These are phyloP conservation scores for Steccherinum ochraceum DNA, from an alignment of 768 basidiomycete genomes.

Conservation along the genomic window DNA sequence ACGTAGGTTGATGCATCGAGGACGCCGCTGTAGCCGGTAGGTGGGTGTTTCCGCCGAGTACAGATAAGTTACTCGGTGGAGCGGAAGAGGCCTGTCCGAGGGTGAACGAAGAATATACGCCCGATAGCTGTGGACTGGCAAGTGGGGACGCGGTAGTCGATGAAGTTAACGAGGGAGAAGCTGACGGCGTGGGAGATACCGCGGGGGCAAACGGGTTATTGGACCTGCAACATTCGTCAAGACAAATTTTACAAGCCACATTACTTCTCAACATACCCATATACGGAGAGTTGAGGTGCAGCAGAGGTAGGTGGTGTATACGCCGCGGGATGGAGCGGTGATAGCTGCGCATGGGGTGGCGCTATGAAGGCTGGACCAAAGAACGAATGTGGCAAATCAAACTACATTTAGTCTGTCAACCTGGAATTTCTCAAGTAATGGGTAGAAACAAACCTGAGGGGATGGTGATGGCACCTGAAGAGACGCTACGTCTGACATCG, in stretches of 20 bases:
- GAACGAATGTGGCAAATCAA: background rate
- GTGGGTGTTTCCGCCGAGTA: background rate
- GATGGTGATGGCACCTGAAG: background rate
- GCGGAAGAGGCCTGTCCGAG: too few relatives aligned
- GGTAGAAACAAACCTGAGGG: background rate
- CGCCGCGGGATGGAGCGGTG: background rate
- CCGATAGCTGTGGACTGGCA: too few relatives aligned
- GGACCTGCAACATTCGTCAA: background rate
- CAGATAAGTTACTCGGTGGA: too few relatives aligned
- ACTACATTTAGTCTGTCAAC: background rate
- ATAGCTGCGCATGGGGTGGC: background rate
- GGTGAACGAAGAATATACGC: too few relatives aligned
- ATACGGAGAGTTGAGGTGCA: background rate
- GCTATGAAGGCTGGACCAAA: background rate
- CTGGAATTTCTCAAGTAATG: background rate
- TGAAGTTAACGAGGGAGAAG: background rate
- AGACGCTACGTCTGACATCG: background rate
- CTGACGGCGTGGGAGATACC: background rate
- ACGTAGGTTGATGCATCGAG: background rate
- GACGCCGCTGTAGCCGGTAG: background rate
- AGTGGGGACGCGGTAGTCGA: too few relatives aligned
- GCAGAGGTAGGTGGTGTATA: background rate
- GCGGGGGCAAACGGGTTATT: background rate
- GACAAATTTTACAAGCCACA: background rate
- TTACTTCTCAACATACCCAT: background rate